Evolutionary conservation across 371 early-diverging fungal species (phyloP).

Genomic region (Coelomomyces lativittatus): DNA sequence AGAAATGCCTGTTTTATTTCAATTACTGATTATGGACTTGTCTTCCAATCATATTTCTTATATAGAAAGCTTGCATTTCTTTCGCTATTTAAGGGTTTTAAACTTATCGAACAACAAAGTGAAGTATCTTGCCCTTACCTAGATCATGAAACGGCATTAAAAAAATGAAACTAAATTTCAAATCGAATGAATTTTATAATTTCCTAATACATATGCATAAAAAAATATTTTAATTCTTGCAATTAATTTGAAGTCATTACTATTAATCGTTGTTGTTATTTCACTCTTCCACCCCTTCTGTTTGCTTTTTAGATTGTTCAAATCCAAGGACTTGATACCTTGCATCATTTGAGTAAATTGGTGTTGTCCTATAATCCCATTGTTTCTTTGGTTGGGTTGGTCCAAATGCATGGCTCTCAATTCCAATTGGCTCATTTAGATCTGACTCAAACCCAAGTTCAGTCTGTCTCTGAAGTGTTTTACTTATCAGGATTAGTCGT

Average conservation of each 20-base stretch:
- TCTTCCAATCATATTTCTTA: background rate
- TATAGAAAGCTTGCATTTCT: background rate
- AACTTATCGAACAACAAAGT: conserved; percentile 2
- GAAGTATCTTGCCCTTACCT: background rate
- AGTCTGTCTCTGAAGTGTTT: background rate
- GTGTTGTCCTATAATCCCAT: background rate
- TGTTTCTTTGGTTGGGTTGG: background rate
- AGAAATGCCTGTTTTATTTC: background rate
- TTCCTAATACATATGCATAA: too few species aligned
- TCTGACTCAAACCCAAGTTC: background rate
- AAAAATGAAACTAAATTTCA: background rate
- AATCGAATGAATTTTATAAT: background rate
- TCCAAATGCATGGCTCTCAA: background rate
- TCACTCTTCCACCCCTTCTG: background rate
- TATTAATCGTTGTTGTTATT: too few species aligned
- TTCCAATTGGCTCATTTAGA: background rate
- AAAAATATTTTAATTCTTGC: too few species aligned
- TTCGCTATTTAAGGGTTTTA: background rate
- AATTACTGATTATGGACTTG: background rate
- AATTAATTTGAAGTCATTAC: too few species aligned
- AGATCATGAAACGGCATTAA: background rate
- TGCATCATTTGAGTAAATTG: background rate
- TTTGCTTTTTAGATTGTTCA: background rate
- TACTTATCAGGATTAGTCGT: background rate
- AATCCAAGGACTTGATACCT: background rate